A percentile compares a stretch with the other conserved stretches of the same genome.
These are phyloP conservation scores for Clarireedia paspali DNA, from an alignment of 2,329 filamentous ascomycete genomes.

Conservation along the genomic window DNA sequence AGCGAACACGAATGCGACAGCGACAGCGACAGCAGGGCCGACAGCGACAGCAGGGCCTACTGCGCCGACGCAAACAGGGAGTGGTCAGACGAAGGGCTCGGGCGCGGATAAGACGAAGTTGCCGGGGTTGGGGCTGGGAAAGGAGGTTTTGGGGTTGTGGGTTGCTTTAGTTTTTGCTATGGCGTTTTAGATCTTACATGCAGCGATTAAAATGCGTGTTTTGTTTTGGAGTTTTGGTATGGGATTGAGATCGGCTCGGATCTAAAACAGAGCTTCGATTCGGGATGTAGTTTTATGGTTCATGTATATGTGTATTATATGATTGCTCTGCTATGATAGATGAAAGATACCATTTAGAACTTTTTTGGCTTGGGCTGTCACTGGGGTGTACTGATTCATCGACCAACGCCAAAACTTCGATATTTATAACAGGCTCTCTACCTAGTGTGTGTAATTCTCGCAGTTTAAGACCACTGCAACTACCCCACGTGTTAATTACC, in stretches of 20 bases:
- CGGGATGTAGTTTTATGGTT: too few species aligned
- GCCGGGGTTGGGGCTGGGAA: conserved; percentile 44
- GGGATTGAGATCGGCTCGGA: background rate
- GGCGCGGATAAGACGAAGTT: conserved; percentile 59
- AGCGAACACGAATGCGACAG: conserved; percentile 53
- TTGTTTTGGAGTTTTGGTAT: background rate
- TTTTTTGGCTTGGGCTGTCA: too few species aligned
- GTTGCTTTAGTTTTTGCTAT: conserved; percentile 8
- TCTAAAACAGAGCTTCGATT: background rate
- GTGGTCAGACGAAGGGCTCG: conserved; percentile 76
- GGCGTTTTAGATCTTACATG: background rate
- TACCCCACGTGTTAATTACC: too few species aligned
- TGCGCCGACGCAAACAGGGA: conserved; percentile 85
- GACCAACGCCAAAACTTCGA: too few species aligned
- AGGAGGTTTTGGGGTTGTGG: conserved; percentile 14
- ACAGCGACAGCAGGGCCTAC: conserved; percentile 78
- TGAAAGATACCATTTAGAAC: too few species aligned
- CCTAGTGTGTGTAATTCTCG: too few species aligned
- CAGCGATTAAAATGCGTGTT: background rate
- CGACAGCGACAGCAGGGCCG: conserved; percentile 85
- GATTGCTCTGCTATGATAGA: background rate
- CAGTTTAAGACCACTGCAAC: too few species aligned
- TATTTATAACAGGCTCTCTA: too few species aligned
- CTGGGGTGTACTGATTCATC: too few species aligned
- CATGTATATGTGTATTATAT: too few species aligned